phyloP scores from a whole-genome alignment of 2,329 filamentous ascomycete species.

The Trichoderma polysporum region DNA sequence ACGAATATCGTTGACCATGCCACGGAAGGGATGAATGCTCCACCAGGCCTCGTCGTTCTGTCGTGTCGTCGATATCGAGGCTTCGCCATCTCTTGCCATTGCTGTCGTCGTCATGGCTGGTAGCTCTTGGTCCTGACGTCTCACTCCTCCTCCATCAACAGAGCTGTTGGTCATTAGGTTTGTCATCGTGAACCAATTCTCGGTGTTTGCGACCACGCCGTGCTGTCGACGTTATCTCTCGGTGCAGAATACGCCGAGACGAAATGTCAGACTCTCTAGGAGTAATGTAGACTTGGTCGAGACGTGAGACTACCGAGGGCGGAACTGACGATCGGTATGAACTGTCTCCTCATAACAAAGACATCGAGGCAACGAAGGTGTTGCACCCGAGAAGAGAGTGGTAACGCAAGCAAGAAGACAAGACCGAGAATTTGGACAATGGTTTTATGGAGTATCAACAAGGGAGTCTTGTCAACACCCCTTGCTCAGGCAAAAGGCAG shows the following conservation, averaged over 20 bases:
- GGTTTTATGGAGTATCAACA: background rate
- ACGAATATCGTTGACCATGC: constrained; percentile 76
- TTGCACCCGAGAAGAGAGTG: background rate
- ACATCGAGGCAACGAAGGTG: background rate
- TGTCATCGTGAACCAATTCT: background rate
- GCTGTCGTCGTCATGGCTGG: background rate
- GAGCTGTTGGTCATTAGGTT: background rate
- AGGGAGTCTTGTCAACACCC: constrained; percentile 10
- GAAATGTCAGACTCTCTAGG: background rate
- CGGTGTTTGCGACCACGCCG: background rate
- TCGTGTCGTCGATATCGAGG: background rate
- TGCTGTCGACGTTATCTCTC: background rate
- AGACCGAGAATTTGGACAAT: background rate
- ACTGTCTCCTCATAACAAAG: background rate
- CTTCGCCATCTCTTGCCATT: background rate
- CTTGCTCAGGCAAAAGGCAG: constrained; percentile 3
- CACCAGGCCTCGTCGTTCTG: constrained; percentile 56
- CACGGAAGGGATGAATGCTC: constrained; percentile 71
- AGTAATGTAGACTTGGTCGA: background rate
- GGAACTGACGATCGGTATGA: background rate
- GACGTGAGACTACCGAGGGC: background rate
- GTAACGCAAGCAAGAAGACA: background rate
- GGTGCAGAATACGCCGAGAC: background rate
- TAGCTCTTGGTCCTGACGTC: background rate
- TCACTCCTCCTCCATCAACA: background rate